Evolutionary conservation across 768 basidiomycete genomes (phyloP).

Genomic region (Filobasidium wieringae): DNA sequence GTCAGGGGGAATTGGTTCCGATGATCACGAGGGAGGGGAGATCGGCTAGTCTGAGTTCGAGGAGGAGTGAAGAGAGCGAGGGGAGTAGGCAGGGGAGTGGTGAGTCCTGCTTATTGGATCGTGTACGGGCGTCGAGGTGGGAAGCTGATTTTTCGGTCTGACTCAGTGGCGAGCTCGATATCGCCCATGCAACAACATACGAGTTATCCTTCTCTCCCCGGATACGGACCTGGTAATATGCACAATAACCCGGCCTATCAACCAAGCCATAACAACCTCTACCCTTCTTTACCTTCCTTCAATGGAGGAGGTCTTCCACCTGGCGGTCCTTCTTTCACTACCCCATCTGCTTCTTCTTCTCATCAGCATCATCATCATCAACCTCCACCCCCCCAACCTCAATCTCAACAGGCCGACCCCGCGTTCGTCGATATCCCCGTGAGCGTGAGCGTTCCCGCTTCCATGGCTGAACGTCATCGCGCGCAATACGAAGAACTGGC

Average conservation of each 20-base stretch:
- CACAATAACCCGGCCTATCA: background rate
- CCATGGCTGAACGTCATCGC: conserved; percentile 12
- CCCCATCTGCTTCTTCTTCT: background rate
- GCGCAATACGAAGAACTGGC: conserved; percentile 8
- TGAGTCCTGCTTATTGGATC: conserved; percentile 1
- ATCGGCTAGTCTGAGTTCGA: conserved; percentile 6
- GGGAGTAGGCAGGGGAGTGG: background rate
- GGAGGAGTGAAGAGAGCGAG: background rate
- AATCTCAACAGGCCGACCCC: no score
- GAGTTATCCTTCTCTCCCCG: background rate
- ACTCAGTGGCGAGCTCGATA: conserved; percentile 1
- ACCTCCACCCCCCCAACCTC: background rate
- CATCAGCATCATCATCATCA: no score
- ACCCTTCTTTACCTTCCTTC: background rate
- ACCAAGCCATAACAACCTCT: background rate
- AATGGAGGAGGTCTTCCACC: background rate
- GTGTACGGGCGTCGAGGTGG: background rate
- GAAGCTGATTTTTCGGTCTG: background rate
- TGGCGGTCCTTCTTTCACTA: background rate
- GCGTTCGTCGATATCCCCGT: conserved; percentile 7
- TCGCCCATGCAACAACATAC: conserved; percentile 4
- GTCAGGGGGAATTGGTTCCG: conserved; percentile 4
- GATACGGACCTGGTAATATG: background rate
- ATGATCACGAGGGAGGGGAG: background rate
- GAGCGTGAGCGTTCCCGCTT: conserved; percentile 7